A percentile compares a stretch with the other conserved stretches of the same genome.
These are phyloP conservation scores for Cutaneotrichosporon curvatum DNA, from an alignment of 1,284 basidiomycete genomes.

Conservation along the genomic window DNA sequence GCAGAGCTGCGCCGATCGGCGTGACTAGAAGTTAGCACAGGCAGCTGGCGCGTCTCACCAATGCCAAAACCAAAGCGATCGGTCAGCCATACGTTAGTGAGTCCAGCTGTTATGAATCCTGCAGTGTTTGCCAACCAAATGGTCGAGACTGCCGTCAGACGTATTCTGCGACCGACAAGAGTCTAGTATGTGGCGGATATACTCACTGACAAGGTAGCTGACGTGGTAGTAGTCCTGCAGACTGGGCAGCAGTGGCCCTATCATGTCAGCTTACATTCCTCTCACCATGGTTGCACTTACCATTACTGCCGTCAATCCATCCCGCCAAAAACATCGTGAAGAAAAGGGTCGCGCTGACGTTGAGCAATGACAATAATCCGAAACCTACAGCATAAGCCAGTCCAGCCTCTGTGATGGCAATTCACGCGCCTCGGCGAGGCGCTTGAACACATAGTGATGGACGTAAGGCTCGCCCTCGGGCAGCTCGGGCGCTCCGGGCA, in stretches of 20 bases:
- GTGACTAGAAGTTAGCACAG: constrained; percentile 14
- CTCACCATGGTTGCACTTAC: too few species aligned
- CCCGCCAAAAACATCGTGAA: constrained; percentile 48
- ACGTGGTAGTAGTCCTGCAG: constrained; percentile 52
- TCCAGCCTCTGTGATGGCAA: constrained; percentile 17
- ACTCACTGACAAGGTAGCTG: constrained; percentile 30
- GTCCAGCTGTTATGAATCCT: constrained; percentile 52
- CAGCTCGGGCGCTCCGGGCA: too few species aligned
- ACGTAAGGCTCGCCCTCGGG: background rate
- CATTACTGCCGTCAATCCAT: constrained; percentile 60
- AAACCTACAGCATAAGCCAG: constrained; percentile 30
- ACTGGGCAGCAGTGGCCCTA: constrained; percentile 53
- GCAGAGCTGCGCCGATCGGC: constrained; percentile 32
- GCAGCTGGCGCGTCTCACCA: constrained; percentile 33
- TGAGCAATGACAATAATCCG: background rate
- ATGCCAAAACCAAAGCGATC: constrained; percentile 56
- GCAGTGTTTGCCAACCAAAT: constrained; percentile 55
- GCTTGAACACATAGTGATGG: constrained; percentile 20
- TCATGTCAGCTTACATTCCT: too few species aligned
- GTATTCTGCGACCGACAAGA: too few species aligned
- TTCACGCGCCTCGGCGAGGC: constrained; percentile 21
- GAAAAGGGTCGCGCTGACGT: constrained; percentile 24
- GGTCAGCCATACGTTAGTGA: constrained; percentile 52
- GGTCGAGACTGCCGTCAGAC: constrained; percentile 47
- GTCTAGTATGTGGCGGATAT: too few species aligned